phyloP scores from a whole-genome alignment of 495 filamentous ascomycete species.

The Lasiosphaeria miniovina region DNA sequence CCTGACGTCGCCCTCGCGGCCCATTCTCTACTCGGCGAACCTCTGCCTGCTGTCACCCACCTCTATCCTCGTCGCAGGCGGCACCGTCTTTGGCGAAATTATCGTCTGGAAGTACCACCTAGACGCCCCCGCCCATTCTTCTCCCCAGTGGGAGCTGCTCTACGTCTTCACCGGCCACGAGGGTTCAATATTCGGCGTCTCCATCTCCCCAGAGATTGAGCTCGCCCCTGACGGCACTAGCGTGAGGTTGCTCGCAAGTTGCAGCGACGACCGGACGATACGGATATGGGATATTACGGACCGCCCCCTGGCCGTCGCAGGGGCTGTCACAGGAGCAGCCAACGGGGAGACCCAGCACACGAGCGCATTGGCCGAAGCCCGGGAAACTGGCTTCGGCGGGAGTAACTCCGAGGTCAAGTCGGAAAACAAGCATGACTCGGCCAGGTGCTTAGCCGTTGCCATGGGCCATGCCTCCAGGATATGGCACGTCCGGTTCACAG shows the following conservation, averaged over 20 bases:
- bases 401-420: slow-evolving; percentile 25
- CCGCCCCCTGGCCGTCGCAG: slow-evolving; percentile 16
- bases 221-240: slow-evolving; percentile 28
- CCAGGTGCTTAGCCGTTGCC: slow-evolving; percentile 55
- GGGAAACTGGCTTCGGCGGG: slow-evolving; percentile 51
- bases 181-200: slow-evolving; percentile 87
- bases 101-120: slow-evolving; percentile 76
- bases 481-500: slow-evolving; percentile 72
- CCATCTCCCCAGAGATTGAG: slow-evolving; percentile 62
- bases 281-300: slow-evolving; percentile 78
- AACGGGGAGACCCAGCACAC: neutral
- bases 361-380: slow-evolving; percentile 26
- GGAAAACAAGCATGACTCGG: slow-evolving; percentile 17
- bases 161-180: slow-evolving; percentile 84
- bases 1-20: slow-evolving; percentile 68
- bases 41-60: slow-evolving; percentile 55
- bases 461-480: slow-evolving; percentile 90
- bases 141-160: slow-evolving; percentile 47
- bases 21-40: slow-evolving; percentile 85
- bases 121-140: neutral
- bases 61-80: slow-evolving; percentile 71
- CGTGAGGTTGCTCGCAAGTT: slow-evolving; percentile 72
- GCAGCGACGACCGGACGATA: slow-evolving; percentile 92
- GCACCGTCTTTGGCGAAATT: slow-evolving; percentile 92
- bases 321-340: neutral